These are phyloP conservation scores for Aspergillus alliaceus DNA, from an alignment of 2,329 filamentous ascomycete species.

Conservation along the genomic window DNA sequence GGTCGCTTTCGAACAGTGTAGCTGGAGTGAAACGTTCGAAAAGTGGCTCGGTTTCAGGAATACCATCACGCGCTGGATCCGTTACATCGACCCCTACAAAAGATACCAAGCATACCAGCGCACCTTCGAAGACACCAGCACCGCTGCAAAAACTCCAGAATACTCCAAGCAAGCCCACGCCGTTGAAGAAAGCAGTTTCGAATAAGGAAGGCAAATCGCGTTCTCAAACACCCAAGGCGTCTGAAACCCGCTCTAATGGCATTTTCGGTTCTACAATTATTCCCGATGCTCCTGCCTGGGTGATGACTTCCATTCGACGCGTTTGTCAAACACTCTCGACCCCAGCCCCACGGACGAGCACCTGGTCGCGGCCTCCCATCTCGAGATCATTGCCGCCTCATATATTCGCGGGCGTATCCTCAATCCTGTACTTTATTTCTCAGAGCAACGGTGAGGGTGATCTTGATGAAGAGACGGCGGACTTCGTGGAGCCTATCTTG, in stretches of 20 bases:
- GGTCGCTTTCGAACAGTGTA: conserved; percentile 55
- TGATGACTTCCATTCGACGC: conserved; percentile 66
- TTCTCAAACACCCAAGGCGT: conserved; percentile 22
- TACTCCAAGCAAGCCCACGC: conserved; percentile 48
- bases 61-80: conserved; percentile 28
- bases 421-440: conserved; percentile 51
- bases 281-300: conserved; percentile 60
- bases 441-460: conserved; percentile 50
- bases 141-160: conserved; percentile 34
- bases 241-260: conserved; percentile 17
- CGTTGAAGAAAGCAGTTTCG: conserved; percentile 30
- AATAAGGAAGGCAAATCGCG: conserved; percentile 19
- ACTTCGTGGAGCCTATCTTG: conserved; percentile 41
- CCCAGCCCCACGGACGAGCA: conserved; percentile 40
- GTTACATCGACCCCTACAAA: conserved; percentile 42
- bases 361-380: conserved; percentile 38
- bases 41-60: conserved; percentile 32
- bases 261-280: conserved; percentile 28
- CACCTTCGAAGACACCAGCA: conserved; percentile 29
- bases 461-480: conserved; percentile 38
- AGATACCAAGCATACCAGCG: conserved; percentile 19
- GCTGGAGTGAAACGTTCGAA: conserved; percentile 36
- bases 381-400: conserved; percentile 63
- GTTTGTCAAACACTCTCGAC: conserved; percentile 64
- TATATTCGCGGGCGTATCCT: conserved; percentile 69